Conservation (phyloP, 75 land plant genomes). For the Sequoiadendron giganteum region DNA sequence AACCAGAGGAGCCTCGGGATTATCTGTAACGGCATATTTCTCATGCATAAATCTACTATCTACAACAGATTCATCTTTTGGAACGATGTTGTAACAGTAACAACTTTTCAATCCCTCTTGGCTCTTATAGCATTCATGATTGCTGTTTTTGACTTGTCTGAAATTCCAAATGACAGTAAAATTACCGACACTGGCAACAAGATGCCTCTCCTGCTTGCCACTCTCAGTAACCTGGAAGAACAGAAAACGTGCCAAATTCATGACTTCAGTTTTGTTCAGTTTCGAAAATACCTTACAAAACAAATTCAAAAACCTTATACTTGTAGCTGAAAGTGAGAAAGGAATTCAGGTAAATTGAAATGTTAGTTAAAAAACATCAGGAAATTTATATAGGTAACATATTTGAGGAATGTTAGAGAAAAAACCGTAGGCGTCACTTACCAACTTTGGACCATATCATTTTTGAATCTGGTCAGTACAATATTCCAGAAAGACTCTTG, state of each 20-base stretch:
- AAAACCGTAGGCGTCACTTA: not conserved
- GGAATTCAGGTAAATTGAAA: not conserved
- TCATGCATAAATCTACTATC: constrained; percentile 99
- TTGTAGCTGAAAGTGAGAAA: not conserved
- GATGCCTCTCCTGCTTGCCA: constrained; percentile 86
- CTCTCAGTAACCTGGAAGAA: constrained; percentile 78
- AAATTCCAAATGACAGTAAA: constrained; percentile 84
- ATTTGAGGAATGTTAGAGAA: not conserved
- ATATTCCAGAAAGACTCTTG: not conserved
- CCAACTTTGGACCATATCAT: not conserved
- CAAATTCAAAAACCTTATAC: not conserved
- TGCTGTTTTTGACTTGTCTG: constrained; percentile 73
- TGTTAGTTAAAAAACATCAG: not conserved
- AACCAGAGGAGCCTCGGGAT: constrained; percentile 91
- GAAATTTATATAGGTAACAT: not conserved
- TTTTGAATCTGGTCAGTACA: not conserved
- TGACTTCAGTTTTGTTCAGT: not conserved
- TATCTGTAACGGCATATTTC: constrained; percentile 29
- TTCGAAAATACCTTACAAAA: not conserved
- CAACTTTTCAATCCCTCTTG: constrained; percentile 93
- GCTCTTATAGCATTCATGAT: constrained; percentile 70
- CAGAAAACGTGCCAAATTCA: not conserved
- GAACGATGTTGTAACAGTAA: constrained; percentile 94
- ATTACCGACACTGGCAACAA: constrained; percentile 90
- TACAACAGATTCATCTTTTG: constrained; percentile 86